Evolutionary conservation across 2,329 filamentous ascomycete genomes (phyloP), one percentile per base, ranked within the genome.

Genomic region (Knufia petricola): DNA sequence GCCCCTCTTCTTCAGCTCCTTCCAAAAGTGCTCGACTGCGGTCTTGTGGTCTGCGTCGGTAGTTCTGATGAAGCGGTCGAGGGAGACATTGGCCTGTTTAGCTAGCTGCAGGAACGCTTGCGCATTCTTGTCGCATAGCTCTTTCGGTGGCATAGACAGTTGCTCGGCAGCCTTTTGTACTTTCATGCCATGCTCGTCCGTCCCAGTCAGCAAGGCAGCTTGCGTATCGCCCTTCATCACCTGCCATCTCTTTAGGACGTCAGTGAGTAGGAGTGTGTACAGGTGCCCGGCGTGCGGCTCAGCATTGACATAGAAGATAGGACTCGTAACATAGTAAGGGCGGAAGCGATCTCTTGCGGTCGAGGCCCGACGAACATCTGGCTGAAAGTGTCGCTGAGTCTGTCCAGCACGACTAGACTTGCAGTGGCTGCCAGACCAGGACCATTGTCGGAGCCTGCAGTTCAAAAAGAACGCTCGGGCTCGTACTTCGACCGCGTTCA

Each of bases 261-360:
- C 92, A 55, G 87, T 76, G 38, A 98, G 76, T 59, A 96, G 75
- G 80, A 96, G 89, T 36, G 85, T 87, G 66, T 95, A 96, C 52
- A 98, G 74, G 67, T 98, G 92, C 38, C 92, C 92, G 54, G 96
- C 80, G 70, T 98, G 92, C 44, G 92, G 92, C 39, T 87, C 88
- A 48, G 89, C 87, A 77, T 98, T 98, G 70, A 98, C 92, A 67
- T 98, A 98, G 72, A 96, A 98, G 12, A 98, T 98, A 2, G 92
- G 92, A 7, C 88, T 94, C 3, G 92, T 96, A 60, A 95, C 75
- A 72, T 96, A 98, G 71, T 84, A 95, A 7, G 90, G 88, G 69
- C 65, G 2, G 40, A 40, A 20, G n/a, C n/a, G n/a, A n/a, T n/a
- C n/a, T 36, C 31, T 17, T 13, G n/a, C 24, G 26, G 20, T 19